These are phyloP conservation scores for Phialophora macrospora DNA, from an alignment of 2,329 filamentous ascomycete species.

Conservation along the genomic window DNA sequence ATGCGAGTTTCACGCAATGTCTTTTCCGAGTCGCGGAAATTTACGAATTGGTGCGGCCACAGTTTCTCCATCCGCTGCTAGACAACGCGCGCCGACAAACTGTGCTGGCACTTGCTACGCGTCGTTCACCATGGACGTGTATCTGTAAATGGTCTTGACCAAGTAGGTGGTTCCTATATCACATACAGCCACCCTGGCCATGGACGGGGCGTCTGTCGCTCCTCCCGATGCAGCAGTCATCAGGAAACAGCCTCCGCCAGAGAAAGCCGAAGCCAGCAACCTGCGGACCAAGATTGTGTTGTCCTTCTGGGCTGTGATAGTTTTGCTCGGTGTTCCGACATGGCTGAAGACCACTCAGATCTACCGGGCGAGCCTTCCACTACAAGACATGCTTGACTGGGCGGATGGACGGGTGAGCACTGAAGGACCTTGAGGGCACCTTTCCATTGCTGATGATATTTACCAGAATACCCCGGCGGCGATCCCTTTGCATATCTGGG, in stretches of 20 bases:
- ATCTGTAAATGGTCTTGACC: neutral
- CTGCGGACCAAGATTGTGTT: constrained; percentile 76
- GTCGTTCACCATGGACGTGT: constrained; percentile 2
- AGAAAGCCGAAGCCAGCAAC: constrained; percentile 70
- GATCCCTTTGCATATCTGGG: constrained; percentile 81
- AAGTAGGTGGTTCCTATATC: neutral
- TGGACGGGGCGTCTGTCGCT: constrained; percentile 14
- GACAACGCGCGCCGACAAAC: neutral
- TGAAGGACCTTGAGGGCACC: constrained; percentile 1
- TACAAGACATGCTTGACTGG: constrained; percentile 88
- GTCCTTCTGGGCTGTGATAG: constrained; percentile 88
- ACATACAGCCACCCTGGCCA: neutral
- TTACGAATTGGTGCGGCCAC: constrained; percentile 9
- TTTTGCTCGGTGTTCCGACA: constrained; percentile 83
- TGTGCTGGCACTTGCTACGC: neutral
- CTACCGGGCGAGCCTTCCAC: constrained; percentile 80
- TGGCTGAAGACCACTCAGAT: constrained; percentile 97
- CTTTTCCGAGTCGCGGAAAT: neutral
- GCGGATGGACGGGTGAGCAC: constrained; percentile 77
- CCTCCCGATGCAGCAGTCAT: constrained; percentile 11
- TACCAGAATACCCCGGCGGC: constrained; percentile 80
- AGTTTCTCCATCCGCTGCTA: constrained; percentile 10
- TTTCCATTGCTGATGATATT: constrained; percentile 18
- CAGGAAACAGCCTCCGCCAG: constrained; percentile 68
- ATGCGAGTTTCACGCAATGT: neutral